phyloP scores from a whole-genome alignment of 2,329 filamentous ascomycete genomes.

The Plectosphaerella sp. region DNA sequence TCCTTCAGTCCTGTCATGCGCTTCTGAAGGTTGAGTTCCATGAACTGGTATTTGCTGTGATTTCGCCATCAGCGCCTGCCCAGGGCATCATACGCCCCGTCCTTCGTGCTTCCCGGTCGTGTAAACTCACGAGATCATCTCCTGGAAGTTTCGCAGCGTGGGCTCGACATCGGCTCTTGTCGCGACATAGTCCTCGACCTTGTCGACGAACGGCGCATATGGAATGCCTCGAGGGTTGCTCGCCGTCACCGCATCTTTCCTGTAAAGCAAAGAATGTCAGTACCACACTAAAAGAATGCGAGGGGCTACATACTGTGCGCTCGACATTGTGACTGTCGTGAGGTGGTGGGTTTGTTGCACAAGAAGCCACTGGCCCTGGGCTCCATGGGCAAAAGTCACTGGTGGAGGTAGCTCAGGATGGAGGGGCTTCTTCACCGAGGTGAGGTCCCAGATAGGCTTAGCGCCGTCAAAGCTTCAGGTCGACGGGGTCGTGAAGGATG shows the following conservation, averaged over 20 bases:
- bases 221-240: conserved; percentile 83
- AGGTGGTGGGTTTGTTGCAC: too few relatives aligned
- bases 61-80: conserved; percentile 12
- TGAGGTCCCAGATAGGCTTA: not conserved
- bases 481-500: too few relatives aligned
- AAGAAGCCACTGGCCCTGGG: too few relatives aligned
- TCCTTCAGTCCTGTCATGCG: conserved; percentile 78
- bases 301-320: not conserved
- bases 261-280: conserved; percentile 9
- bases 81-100: not conserved
- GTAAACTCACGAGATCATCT: conserved; percentile 79
- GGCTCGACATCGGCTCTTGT: conserved; percentile 74
- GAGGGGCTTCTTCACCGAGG: not conserved
- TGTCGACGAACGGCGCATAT: conserved; percentile 79
- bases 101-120: not conserved
- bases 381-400: too few relatives aligned
- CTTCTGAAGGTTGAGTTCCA: conserved; percentile 90
- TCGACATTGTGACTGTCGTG: not conserved
- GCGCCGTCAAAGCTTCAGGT: too few relatives aligned
- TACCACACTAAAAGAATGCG: not conserved
- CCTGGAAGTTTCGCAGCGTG: conserved; percentile 79
- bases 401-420: not conserved
- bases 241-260: conserved; percentile 43
- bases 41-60: conserved; percentile 95
- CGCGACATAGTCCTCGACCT: conserved; percentile 82